A percentile compares a stretch with the other conserved stretches of the same genome.
These are phyloP conservation scores for Rosellinia necatrix DNA, from an alignment of 2,329 filamentous ascomycete species.

Conservation along the genomic window DNA sequence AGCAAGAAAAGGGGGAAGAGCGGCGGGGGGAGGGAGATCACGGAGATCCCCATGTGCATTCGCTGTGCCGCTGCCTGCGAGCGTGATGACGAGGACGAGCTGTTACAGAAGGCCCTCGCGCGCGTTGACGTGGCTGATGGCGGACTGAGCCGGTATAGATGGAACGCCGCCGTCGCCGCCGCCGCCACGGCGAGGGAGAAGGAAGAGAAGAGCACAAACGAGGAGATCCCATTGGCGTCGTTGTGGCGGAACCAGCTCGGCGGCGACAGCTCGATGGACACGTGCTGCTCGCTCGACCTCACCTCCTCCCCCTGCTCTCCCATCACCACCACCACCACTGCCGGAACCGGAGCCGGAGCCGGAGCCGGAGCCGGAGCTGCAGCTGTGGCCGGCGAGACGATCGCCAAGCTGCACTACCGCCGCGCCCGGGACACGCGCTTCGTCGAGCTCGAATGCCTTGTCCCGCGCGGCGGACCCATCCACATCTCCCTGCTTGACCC, in stretches of 20 bases:
- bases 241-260: slow-evolving; percentile 8
- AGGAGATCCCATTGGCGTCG: slow-evolving; percentile 1
- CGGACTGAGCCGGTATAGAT: slow-evolving; percentile 51
- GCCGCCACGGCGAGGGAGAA: slow-evolving; percentile 13
- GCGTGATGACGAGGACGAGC: slow-evolving; percentile 40
- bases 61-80: slow-evolving; percentile 51
- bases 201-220: slow-evolving; percentile 12
- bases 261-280: slow-evolving; percentile 27
- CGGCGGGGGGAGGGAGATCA: slow-evolving; percentile 47
- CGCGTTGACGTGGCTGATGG: slow-evolving; percentile 51
- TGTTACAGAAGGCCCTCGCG: slow-evolving; percentile 47
- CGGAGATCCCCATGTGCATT: slow-evolving; percentile 54
- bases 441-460: slow-evolving; percentile 29
- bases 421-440: slow-evolving; percentile 18
- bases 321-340: not conserved
- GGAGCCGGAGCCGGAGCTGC: not conserved
- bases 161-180: no score
- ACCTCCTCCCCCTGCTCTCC: not conserved
- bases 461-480: slow-evolving; percentile 44
- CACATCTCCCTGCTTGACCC: slow-evolving; percentile 58
- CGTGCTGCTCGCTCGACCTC: not conserved
- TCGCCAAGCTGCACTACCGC: slow-evolving; percentile 21
- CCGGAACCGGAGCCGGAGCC: not conserved
- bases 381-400: slow-evolving; percentile 3
- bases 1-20: slow-evolving; percentile 1